Percentiles rank a stretch among this genome's conserved stretches.
Conservation (phyloP, 2,329 filamentous ascomycete species). For the Phyllosticta citriasiana region DNA sequence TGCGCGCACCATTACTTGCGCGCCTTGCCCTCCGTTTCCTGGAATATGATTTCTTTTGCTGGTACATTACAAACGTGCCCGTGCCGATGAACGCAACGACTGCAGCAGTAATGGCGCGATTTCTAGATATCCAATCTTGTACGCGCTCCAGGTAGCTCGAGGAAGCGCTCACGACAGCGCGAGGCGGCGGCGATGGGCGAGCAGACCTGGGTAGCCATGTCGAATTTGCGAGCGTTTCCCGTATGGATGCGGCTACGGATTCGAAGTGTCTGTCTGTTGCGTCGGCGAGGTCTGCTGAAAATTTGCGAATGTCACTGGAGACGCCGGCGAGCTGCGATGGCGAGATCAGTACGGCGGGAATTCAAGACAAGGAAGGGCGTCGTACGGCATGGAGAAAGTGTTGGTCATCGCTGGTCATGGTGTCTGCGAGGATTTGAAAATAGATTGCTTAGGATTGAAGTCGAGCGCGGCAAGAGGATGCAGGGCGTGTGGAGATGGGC, state of each 20-base stretch:
- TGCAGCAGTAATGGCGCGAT: constrained; percentile 65
- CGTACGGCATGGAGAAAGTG: constrained; percentile 68
- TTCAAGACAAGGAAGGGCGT: constrained; percentile 11
- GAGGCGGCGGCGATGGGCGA: constrained; percentile 44
- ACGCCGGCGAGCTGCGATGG: constrained; percentile 43
- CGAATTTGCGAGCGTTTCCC: constrained; percentile 56
- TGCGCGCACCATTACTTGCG: constrained; percentile 71
- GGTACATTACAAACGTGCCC: constrained; percentile 46
- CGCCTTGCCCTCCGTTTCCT: constrained; percentile 66
- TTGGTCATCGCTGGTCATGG: constrained; percentile 71
- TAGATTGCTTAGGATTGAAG: background rate
- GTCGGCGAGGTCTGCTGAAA: constrained; percentile 64
- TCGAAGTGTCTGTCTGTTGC: constrained; percentile 77
- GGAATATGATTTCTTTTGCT: constrained; percentile 48
- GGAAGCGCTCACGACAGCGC: constrained; percentile 26
- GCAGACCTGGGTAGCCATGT: constrained; percentile 65
- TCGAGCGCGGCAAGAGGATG: background rate
- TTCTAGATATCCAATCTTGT: constrained; percentile 59
- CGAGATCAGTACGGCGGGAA: background rate
- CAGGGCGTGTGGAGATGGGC: background rate
- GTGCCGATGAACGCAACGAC: constrained; percentile 63
- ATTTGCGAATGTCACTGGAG: constrained; percentile 57
- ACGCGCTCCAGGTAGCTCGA: constrained; percentile 45
- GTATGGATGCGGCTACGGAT: constrained; percentile 57
- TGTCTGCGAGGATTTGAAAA: background rate